Base-by-base conservation (phyloP, 306 rosid species). In the Senna tora region DNA sequence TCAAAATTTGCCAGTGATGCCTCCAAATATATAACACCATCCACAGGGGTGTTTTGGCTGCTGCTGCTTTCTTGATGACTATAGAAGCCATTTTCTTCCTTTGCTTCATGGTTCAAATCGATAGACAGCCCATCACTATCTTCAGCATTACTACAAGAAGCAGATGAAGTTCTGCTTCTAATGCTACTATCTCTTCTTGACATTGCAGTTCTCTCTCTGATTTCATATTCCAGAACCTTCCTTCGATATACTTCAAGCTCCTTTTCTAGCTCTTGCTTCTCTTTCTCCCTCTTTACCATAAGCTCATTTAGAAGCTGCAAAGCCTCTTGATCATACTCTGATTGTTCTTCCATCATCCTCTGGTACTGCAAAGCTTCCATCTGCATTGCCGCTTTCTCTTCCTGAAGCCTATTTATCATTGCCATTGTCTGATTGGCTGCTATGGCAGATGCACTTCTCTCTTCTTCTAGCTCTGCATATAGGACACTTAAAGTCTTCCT, bases 311-410 rank as follows among this genome's bases (percentile, higher is more conserved):
- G 25, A 50, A 95, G 87, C 84, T 89, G 96, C 88, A 95, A 67
- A 36, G 99, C 97, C 78, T 91, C 97, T 50, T 95, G 99, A 67
- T 95, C 97, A 25, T 89, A 91, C 81, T 95, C 99, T 9, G 99
- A 89, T 82, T 91, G 99, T 75, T 95, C 99, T 17, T 95, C 99
- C 99, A 91, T 95, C 96, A 95, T 89, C 84, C 99, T 82, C 56
- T 91, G 97, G 76, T 95, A 95, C 76, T 95, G 99, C 81, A 91
- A 86, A 53, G 99, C 99, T 72, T 95, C 99, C 97, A 95, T 95
- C 84, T 95, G 99, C 96, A 95, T 86, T 13, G 96, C 90, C 1
- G 99, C 96, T 67, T 88, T 95, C 84, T 95, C 99, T 87, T 95
- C 99, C 72, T 95, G 99, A 59, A 91, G 89, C 90, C 97, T 82